Evolutionary conservation across 1,284 basidiomycete species (phyloP), one percentile per base, ranked within the genome.

Genomic region (Ustilago hordei): DNA sequence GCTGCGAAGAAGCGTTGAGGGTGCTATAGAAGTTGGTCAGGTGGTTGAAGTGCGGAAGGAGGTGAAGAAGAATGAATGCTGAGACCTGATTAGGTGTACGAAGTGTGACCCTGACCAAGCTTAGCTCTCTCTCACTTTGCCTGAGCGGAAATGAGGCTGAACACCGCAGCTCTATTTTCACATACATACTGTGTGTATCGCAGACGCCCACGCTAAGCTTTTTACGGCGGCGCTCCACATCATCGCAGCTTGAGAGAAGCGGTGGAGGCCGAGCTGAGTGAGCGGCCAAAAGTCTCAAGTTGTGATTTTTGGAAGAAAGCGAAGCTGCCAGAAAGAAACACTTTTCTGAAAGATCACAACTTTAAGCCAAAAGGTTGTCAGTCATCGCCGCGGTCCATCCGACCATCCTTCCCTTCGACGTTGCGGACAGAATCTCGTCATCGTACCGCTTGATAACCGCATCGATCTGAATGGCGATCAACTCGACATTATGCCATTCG

Each of bases 401-500:
- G 55, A 17, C 6, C 28, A 15, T 32, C 13, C 35, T 59, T 45
- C n/a, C 43, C 19, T 41, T 57, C 55, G 55, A 58, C 28, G 23
- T 34, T 55, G 41, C 6, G 32, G 19, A 31, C 53, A 48, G 17
- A 50, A 60, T 9, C 13, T 19, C 28, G 3, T 8, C 48, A 53
- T 8, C 17, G 5, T 12, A 7, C 19, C 19, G 43, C 43, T 45
- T n/a, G n/a, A 45, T 8, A 45, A 4, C 17, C n/a, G 17, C 39
- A 34, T 17, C 47, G 31, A 56, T 15, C 28, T 38, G 47, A 34
- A 64, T 59, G 63, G 50, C 7, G 13, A 15, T 11, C n/a, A 3
- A 5, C 13, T 6, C 31, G 38, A 43, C 63, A 58, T 32, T 19
- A 81, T 81, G 79, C 79, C 79, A 3, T 81, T 81, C 45, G 77